Percentiles rank a stretch among this genome's conserved stretches.
Conservation (phyloP, 2,329 filamentous ascomycete species). For the Didymella exigua region DNA sequence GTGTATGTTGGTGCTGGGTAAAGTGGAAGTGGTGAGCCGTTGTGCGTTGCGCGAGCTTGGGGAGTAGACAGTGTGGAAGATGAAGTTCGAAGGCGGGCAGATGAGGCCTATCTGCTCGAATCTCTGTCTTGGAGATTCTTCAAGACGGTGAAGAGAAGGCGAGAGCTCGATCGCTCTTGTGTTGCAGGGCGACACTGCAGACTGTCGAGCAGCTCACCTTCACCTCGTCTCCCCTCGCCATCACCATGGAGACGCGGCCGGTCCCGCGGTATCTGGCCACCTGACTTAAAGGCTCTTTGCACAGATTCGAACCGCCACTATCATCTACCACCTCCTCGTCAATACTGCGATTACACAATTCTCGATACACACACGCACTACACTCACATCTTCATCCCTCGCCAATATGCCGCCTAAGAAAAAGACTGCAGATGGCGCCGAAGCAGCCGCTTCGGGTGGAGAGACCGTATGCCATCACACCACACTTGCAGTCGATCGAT, state of each 20-base stretch:
- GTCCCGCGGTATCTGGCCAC: too few species aligned
- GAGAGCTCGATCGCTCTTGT: not conserved
- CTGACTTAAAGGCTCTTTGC: too few species aligned
- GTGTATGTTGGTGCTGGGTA: not conserved
- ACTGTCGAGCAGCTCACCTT: not conserved
- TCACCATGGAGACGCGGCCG: not conserved
- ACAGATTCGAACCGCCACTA: not conserved
- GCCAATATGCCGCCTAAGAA: constrained; percentile 4
- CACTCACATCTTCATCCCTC: not conserved
- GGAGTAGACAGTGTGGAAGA: not conserved
- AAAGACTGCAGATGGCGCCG: not conserved
- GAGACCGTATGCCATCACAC: not conserved
- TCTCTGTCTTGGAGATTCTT: not conserved
- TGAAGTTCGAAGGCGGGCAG: not conserved
- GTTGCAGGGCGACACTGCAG: not conserved
- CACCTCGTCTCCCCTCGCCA: not conserved
- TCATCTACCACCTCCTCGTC: too few species aligned
- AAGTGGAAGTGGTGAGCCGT: not conserved
- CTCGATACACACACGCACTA: not conserved
- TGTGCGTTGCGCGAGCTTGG: not conserved
- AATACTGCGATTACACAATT: too few species aligned
- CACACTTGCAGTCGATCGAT: not conserved
- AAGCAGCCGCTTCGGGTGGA: not conserved
- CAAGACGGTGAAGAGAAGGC: not conserved
- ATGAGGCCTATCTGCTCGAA: not conserved